These are phyloP conservation scores for Vitis hybrid DNA, from an alignment of 177 flowering plant species.

Conservation along the genomic window DNA sequence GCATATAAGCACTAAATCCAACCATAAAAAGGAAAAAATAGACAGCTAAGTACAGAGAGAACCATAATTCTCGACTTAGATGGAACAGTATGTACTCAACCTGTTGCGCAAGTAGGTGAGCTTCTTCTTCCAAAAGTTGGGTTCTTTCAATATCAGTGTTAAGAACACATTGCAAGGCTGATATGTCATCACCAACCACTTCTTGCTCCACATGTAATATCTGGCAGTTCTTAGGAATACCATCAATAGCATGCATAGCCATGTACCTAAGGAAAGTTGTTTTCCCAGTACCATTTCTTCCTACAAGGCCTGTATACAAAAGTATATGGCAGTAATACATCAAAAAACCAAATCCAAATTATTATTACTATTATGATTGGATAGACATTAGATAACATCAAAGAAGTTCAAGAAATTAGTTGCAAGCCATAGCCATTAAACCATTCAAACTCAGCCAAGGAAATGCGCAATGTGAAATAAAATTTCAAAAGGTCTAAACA, in stretches of 20 bases:
- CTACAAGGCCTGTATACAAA: conserved; percentile 72
- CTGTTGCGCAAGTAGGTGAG: conserved; percentile 68
- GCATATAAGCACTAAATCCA: background rate
- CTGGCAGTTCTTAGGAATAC: conserved; percentile 93
- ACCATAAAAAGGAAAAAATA: background rate
- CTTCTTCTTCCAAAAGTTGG: conserved; percentile 91
- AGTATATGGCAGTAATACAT: background rate
- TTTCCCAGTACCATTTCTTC: conserved; percentile 99
- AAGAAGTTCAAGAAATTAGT: no score
- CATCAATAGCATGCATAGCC: conserved; percentile 99
- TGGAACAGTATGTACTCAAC: conserved; percentile 30
- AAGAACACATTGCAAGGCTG: conserved; percentile 96
- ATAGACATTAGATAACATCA: no score
- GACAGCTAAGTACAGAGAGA: background rate
- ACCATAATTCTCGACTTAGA: background rate
- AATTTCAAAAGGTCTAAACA: no score
- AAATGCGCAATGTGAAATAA: no score
- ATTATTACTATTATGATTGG: background rate
- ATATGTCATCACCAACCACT: conserved; percentile 84
- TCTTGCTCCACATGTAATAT: conserved; percentile 99
- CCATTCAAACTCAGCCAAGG: no score
- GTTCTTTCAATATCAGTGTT: conserved; percentile 85
- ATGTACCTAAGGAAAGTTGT: conserved; percentile 94
- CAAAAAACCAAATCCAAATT: background rate
- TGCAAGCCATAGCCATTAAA: no score